These are phyloP conservation scores for Hortiboletus rubellus DNA, from an alignment of 1,284 basidiomycete species.

Conservation along the genomic window DNA sequence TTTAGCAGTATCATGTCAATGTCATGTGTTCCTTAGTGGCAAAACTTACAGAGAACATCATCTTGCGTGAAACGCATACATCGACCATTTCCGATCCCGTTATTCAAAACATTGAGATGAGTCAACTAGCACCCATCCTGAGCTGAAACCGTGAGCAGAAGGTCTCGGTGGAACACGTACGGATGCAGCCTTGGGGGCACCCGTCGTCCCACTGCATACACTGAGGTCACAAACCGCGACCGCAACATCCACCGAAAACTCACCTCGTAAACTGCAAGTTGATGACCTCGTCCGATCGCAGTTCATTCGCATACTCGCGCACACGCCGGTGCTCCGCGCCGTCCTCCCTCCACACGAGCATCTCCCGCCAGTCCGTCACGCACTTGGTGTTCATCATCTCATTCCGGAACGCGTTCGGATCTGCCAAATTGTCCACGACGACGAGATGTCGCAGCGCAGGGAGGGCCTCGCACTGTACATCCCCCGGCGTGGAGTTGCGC, in stretches of 20 bases:
- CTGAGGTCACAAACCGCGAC: neutral
- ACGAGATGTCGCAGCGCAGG: constrained; percentile 68
- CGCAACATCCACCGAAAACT: constrained; percentile 6
- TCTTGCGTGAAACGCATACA: constrained; percentile 65
- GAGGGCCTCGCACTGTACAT: constrained; percentile 59
- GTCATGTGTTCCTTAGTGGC: neutral
- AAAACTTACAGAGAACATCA: constrained; percentile 64
- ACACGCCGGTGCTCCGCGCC: constrained; percentile 43
- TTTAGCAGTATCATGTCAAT: constrained; percentile 27
- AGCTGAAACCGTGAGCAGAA: neutral
- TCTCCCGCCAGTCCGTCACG: constrained; percentile 66
- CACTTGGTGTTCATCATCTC: constrained; percentile 48
- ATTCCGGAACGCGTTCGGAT: constrained; percentile 40
- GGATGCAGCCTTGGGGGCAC: constrained; percentile 75
- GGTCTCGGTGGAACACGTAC: constrained; percentile 40
- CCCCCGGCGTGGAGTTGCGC: constrained; percentile 47
- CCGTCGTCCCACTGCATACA: constrained; percentile 69
- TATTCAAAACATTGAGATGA: constrained; percentile 78
- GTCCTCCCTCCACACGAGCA: constrained; percentile 61
- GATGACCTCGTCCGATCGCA: constrained; percentile 67
- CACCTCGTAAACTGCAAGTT: constrained; percentile 85
- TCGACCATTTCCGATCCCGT: constrained; percentile 67
- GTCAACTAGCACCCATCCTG: constrained; percentile 52
- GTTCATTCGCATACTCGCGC: constrained; percentile 39
- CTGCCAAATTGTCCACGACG: constrained; percentile 62